phyloP scores from a whole-genome alignment of 768 basidiomycete genomes.

The Trametes punicea region DNA sequence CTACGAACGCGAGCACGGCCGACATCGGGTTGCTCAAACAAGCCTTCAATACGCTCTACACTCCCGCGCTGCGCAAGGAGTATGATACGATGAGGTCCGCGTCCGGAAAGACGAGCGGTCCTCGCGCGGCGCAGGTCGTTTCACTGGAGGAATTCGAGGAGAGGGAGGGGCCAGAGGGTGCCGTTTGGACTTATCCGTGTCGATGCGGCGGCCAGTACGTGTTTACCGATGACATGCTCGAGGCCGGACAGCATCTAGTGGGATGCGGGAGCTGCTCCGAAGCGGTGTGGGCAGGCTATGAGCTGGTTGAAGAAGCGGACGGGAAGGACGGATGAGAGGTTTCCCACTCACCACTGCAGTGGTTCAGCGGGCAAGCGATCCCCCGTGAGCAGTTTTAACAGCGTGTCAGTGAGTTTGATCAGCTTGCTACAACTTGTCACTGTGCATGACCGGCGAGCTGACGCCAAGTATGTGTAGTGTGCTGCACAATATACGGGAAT shows the following conservation, averaged over 20 bases:
- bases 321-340: background rate
- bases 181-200: constrained; percentile 57
- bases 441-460: too few relatives aligned
- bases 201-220: constrained; percentile 70
- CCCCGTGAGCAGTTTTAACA: too few relatives aligned
- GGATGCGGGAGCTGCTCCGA: constrained; percentile 78
- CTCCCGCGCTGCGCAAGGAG: constrained; percentile 41
- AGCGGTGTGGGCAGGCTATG: constrained; percentile 83
- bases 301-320: constrained; percentile 33
- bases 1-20: constrained; percentile 15
- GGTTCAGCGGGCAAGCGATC: too few relatives aligned
- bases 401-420: too few relatives aligned
- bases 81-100: constrained; percentile 42
- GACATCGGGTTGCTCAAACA: constrained; percentile 62
- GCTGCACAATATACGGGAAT: too few relatives aligned
- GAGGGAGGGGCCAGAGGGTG: constrained; percentile 34
- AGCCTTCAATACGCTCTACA: constrained; percentile 62
- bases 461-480: too few relatives aligned
- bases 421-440: too few relatives aligned
- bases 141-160: constrained; percentile 69
- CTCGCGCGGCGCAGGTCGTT: constrained; percentile 73
- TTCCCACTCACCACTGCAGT: background rate
- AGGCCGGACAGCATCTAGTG: constrained; percentile 67
- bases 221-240: constrained; percentile 58
- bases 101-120: constrained; percentile 29